Evolutionary conservation across 1,139 yeast species (phyloP).

Genomic region (Keqinozyma sinolaborantium): DNA sequence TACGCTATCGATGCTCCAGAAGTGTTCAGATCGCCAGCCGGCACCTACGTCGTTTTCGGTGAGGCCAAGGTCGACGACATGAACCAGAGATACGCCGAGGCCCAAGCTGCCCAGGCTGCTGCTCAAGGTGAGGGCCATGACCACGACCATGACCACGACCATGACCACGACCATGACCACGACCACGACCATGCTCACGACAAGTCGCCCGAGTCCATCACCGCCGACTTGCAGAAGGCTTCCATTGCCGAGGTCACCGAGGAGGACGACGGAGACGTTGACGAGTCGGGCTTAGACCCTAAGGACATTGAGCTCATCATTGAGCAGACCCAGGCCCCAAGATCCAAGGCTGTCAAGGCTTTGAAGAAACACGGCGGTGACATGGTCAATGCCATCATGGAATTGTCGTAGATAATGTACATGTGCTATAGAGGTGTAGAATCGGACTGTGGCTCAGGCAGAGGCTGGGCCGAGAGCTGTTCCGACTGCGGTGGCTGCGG

Average conservation of each 20-base stretch:
- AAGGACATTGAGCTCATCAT: conserved; percentile 79
- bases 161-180: conserved; percentile 20
- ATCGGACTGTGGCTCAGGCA: no score
- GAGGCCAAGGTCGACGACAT: conserved; percentile 95
- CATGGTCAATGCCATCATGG: conserved; percentile 94
- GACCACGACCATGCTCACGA: conserved; percentile 21
- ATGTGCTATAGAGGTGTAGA: no score
- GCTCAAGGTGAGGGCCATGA: conserved; percentile 24
- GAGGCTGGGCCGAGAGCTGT: no score
- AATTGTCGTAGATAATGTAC: conserved; percentile 49
- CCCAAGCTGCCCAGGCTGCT: conserved; percentile 68
- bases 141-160: conserved; percentile 18
- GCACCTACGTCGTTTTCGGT: conserved; percentile 95
- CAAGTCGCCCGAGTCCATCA: conserved; percentile 73
- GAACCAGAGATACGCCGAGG: conserved; percentile 74
- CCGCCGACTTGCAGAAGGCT: conserved; percentile 87
- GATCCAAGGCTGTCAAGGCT: conserved; percentile 89
- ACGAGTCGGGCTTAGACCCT: conserved; percentile 74
- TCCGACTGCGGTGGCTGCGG: no score
- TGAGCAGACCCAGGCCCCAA: conserved; percentile 87
- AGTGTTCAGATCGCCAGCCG: conserved; percentile 91
- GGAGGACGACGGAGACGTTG: conserved; percentile 68
- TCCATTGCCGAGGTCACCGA: conserved; percentile 49
- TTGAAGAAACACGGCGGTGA: conserved; percentile 88
- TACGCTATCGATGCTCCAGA: conserved; percentile 94